Percentiles rank a stretch among this genome's conserved stretches.
Evolutionary conservation across 148 eudicot genomes (phyloP).

Genomic region (Cornus suecica): DNA sequence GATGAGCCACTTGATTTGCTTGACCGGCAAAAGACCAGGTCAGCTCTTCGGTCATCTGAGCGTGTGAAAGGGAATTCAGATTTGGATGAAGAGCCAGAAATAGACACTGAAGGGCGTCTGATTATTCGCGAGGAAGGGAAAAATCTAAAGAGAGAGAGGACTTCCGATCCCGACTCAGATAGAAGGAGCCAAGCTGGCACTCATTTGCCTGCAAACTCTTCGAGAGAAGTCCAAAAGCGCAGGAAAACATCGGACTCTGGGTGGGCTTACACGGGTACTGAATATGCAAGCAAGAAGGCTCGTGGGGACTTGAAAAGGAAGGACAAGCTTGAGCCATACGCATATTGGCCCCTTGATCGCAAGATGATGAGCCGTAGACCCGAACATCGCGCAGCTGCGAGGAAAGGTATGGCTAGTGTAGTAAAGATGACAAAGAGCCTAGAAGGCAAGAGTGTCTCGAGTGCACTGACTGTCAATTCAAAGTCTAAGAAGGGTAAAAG

Average conservation of each 20-base stretch:
- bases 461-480: slow-evolving; percentile 48
- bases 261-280: slow-evolving; percentile 82
- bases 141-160: slow-evolving; percentile 31
- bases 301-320: slow-evolving; percentile 82
- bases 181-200: slow-evolving; percentile 48
- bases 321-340: slow-evolving; percentile 93
- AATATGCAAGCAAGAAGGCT: slow-evolving; percentile 89
- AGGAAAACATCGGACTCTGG: slow-evolving; percentile 67
- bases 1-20: slow-evolving; percentile 94
- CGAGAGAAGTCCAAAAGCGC: slow-evolving; percentile 45
- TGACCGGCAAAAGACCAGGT: slow-evolving; percentile 70
- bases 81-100: slow-evolving; percentile 62
- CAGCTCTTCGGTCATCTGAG: slow-evolving; percentile 69
- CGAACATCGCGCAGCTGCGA: slow-evolving; percentile 86
- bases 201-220: slow-evolving; percentile 27
- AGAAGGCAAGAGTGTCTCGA: slow-evolving; percentile 75
- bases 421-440: slow-evolving; percentile 71
- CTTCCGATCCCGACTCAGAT: slow-evolving; percentile 44
- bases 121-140: slow-evolving; percentile 58
- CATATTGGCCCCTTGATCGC: slow-evolving; percentile 96
- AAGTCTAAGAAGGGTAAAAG: slow-evolving; percentile 43
- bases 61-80: slow-evolving; percentile 43
- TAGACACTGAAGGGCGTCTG: slow-evolving; percentile 72
- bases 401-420: slow-evolving; percentile 87
- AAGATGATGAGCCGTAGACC: slow-evolving; percentile 90